Conservation (phyloP, 2,329 filamentous ascomycete genomes). For the Botrytis sinoallii region DNA sequence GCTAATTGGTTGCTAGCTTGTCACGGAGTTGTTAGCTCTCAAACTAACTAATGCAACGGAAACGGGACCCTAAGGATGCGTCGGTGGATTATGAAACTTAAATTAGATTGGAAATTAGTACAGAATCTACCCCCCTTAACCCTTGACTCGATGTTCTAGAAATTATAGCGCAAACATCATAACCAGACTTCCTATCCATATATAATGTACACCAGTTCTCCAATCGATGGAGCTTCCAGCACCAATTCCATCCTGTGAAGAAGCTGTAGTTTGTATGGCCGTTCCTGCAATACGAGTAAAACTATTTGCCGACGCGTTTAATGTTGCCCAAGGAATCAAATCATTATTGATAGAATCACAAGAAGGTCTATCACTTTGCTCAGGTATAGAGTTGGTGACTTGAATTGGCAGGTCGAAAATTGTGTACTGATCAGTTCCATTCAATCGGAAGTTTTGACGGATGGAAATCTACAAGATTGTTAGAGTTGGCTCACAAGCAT, state of each 20-base stretch:
- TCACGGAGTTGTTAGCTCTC: not conserved
- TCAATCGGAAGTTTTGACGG: conserved; percentile 66
- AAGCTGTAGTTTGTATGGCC: conserved; percentile 35
- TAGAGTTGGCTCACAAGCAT: not conserved
- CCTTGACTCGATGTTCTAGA: not conserved
- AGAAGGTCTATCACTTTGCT: conserved; percentile 42
- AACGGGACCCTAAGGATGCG: not conserved
- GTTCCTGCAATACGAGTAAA: conserved; percentile 35
- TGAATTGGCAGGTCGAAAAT: conserved; percentile 68
- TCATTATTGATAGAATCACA: conserved; percentile 54
- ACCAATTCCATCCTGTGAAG: conserved; percentile 38
- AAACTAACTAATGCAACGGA: not conserved
- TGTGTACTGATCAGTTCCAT: conserved; percentile 62
- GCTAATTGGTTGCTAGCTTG: not conserved
- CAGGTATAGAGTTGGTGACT: conserved; percentile 61
- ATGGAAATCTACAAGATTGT: conserved; percentile 56
- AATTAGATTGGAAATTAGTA: not conserved
- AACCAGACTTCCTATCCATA: conserved; percentile 38
- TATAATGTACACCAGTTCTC: conserved; percentile 37
- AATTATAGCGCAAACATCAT: conserved; percentile 37
- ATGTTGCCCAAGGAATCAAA: conserved; percentile 46
- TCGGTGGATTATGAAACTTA: not conserved
- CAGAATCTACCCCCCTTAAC: not conserved
- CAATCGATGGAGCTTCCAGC: conserved; percentile 36
- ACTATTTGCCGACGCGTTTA: conserved; percentile 40